Percentiles rank a stretch among this genome's conserved stretches.
These are phyloP conservation scores for Chrysoporthe cubensis DNA, from an alignment of 2,329 filamentous ascomycete genomes.

Conservation along the genomic window DNA sequence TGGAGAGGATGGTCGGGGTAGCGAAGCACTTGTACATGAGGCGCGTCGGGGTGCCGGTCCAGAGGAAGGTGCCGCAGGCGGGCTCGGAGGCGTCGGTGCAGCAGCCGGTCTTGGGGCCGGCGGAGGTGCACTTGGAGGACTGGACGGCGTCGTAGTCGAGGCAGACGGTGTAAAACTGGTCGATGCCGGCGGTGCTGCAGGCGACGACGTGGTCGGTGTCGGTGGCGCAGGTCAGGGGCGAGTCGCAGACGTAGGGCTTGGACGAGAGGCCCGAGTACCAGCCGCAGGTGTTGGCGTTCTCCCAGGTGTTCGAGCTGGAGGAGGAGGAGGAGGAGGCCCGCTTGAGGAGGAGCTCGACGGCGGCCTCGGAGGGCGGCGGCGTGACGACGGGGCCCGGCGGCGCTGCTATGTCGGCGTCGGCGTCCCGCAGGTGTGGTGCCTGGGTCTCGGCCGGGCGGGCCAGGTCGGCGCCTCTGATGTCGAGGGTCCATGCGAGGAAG, in stretches of 20 bases:
- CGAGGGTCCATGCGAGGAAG: slow-evolving; percentile 19
- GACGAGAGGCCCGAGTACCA: slow-evolving; percentile 33
- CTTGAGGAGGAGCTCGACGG: slow-evolving; percentile 31
- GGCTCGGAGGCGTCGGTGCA: slow-evolving; percentile 37
- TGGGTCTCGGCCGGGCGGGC: slow-evolving; percentile 18
- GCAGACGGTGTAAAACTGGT: slow-evolving; percentile 41
- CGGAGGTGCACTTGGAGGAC: slow-evolving; percentile 36
- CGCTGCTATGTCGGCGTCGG: neutral
- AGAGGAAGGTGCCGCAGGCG: slow-evolving; percentile 44
- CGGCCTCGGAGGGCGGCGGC: slow-evolving; percentile 25
- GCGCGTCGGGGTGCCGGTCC: slow-evolving; percentile 39
- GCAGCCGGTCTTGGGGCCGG: slow-evolving; percentile 40
- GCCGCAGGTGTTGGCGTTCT: slow-evolving; percentile 35
- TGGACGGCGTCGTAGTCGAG: slow-evolving; percentile 40
- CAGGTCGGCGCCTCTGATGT: slow-evolving; percentile 20
- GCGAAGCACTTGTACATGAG: slow-evolving; percentile 44
- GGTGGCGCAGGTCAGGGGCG: slow-evolving; percentile 34
- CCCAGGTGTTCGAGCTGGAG: slow-evolving; percentile 31
- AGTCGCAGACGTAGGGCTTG: slow-evolving; percentile 28
- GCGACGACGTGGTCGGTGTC: slow-evolving; percentile 42
- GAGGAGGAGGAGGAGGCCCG: slow-evolving; percentile 22
- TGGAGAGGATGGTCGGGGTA: slow-evolving; percentile 35
- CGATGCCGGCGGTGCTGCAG: slow-evolving; percentile 38
- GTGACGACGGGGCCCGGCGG: slow-evolving; percentile 20
- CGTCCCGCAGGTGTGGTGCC: slow-evolving; percentile 3